Base-by-base conservation (phyloP, 352 stramenopile genomes). In the Globisporangium irregulare region DNA sequence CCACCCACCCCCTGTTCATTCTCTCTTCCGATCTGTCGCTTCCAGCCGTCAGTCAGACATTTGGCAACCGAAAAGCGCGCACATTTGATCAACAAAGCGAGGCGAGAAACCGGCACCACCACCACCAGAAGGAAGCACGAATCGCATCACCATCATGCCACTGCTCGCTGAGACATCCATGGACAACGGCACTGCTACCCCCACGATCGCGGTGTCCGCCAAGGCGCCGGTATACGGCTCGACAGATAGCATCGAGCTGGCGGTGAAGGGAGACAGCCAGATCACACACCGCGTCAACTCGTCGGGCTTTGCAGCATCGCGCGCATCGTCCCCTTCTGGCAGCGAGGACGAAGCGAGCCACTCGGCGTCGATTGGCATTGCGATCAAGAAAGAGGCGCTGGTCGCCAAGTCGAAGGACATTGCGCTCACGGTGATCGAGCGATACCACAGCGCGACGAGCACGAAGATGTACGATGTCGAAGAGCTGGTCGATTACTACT, bases 381-480 rank as follows among this genome's bases (percentile, higher is more conserved):
- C 57, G 6, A 53, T 61, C n/a, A 77, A 74, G 36, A 55, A 70
- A 2, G 66, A 68, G 29, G 64, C 55, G 56, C 64, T 74, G 9
- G 57, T 76, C n/a, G 24, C 68, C 29, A 76, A 81, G 65, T 72
- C 69, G 7, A 74, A 68, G 43, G 64, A 81, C 36, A 22, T 68
- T 3, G 70, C 77, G 54, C 70, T 87, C 71, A 74, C 71, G 9
- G 59, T 93, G 27, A 43, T 89, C 38, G 74, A 93, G 60, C 82
- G 86, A 27, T 94, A 94, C 71, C 67, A 87, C 55, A 82, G 78
- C 53, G 86, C 86, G 34, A 89, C 80, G 54, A 83, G 73, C 50
- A 93, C 84, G 58, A 94, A 94, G 72, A 93, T 94, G 86, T 94
- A 93, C 74, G 86, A 94, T 65, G 86, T 94, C 55, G 86, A 94